Base-by-base conservation (phyloP, 2,329 filamentous ascomycete species). In the Trichoderma sp. region DNA sequence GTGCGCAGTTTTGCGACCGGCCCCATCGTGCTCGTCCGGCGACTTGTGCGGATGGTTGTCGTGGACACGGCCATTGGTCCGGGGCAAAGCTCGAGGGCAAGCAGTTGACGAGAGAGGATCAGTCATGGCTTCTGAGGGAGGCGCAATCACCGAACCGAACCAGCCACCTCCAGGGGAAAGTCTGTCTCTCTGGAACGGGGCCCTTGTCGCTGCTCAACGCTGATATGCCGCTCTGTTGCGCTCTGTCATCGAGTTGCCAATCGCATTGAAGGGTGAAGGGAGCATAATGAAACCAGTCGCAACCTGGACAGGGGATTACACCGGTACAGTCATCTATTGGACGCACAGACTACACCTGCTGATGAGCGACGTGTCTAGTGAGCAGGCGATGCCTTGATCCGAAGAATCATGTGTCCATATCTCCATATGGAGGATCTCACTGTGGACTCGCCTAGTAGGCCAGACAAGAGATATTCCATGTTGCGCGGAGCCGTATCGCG, bases 271-370 rank as follows among this genome's bases (percentile, higher is more conserved):
- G 26, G 24, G 34, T 7, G 39, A 51, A 51, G 28, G 41, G 24
- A n/a, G 21, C 10, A 61, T 51, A 17, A 51, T 51, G 58, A 61
- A 43, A 61, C 58, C n/a, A 51, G 47, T 6, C 34, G 34, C 39
- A 17, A 48, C 26, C 45, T 6, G 45, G 45, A 28, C 44, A 60
- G 47, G 50, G 50, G 30, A 51, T 28, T 34, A 21, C 28, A 26
- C 50, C 28, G 26, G 44, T 28, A 52, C 28, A n/a, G 34, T 12
- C 28, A 39, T 34, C 41, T n/a, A 61, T 52, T 61, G 47, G 47
- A 34, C 58, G 48, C 58, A 61, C 47, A 52, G 47, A 30, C 47
- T 19, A 51, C 28, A 52, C 7, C 21, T 61, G 58, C 58, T 61
- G 58, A 61, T 39, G 19, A 41, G 30, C 39, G 47, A 50, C 39